phyloP scores from a whole-genome alignment of 257 asterid genomes.

The Petrea volubilis region DNA sequence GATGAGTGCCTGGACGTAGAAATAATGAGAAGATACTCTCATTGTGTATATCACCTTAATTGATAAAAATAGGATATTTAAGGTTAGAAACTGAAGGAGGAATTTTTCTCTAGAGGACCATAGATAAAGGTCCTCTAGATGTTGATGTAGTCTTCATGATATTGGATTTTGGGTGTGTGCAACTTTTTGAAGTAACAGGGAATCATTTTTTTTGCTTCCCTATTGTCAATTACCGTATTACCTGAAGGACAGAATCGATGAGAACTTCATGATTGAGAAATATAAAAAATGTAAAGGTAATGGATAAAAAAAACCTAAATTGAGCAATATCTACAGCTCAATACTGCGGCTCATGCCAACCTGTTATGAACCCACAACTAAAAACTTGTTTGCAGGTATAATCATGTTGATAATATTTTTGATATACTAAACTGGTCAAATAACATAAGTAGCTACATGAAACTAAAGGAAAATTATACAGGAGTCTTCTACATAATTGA shows the following conservation, averaged over 20 bases:
- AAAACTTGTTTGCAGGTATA: neutral
- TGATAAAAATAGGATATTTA: neutral
- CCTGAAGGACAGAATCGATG: neutral
- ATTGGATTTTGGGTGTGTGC: neutral
- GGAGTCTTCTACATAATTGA: neutral
- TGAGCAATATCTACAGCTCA: neutral
- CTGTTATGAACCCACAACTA: neutral
- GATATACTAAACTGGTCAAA: neutral
- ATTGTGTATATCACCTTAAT: neutral
- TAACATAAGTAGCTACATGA: neutral
- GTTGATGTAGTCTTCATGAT: neutral
- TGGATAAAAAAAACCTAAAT: neutral
- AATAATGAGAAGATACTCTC: neutral
- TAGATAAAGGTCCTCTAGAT: neutral
- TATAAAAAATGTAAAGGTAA: neutral
- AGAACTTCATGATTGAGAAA: neutral
- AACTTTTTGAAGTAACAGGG: neutral
- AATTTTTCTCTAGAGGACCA: neutral
- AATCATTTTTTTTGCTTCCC: neutral
- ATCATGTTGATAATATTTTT: neutral
- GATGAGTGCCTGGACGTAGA: neutral
- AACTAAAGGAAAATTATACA: neutral
- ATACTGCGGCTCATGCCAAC: neutral
- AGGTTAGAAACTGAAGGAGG: neutral
- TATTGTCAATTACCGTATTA: neutral